A percentile compares a stretch with the other conserved stretches of the same genome.
These are phyloP conservation scores for Orobanche coerulescens DNA, from an alignment of 257 asterid species.

Conservation along the genomic window DNA sequence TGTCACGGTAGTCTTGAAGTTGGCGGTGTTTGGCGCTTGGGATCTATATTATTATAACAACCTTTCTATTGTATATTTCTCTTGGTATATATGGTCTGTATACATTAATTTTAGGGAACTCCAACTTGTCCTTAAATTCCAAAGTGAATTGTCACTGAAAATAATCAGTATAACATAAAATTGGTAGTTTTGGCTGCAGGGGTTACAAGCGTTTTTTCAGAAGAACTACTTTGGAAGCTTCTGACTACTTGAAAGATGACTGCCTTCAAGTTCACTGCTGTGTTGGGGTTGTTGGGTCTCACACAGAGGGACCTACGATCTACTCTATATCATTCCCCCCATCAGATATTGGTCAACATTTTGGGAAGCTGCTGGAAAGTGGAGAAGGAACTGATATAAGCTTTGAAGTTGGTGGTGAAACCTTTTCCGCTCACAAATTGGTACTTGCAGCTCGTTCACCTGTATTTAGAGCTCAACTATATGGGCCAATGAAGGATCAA, in stretches of 20 bases:
- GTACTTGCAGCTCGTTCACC: slow-evolving; percentile 96
- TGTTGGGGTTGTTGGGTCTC: slow-evolving; percentile 90
- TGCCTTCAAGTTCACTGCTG: slow-evolving; percentile 81
- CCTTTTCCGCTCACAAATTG: slow-evolving; percentile 72
- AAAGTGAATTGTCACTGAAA: too few species aligned
- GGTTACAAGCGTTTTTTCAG: slow-evolving; percentile 83
- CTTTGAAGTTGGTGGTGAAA: slow-evolving; percentile 69
- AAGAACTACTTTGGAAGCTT: slow-evolving; percentile 67
- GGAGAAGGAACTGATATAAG: slow-evolving; percentile 65
- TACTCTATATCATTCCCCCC: slow-evolving; percentile 66
- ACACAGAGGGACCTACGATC: slow-evolving; percentile 76
- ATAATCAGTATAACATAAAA: not conserved
- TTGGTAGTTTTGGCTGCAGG: slow-evolving; percentile 42
- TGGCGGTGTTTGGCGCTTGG: too few species aligned
- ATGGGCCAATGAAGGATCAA: slow-evolving; percentile 94
- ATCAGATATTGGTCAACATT: slow-evolving; percentile 76
- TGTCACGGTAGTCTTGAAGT: too few species aligned
- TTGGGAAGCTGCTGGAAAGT: slow-evolving; percentile 76
- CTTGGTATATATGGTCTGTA: not conserved
- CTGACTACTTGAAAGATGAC: slow-evolving; percentile 84
- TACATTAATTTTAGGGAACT: not conserved
- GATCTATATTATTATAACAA: too few species aligned
- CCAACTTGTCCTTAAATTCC: not conserved
- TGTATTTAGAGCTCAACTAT: slow-evolving; percentile 90
- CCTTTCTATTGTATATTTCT: not conserved